Evolutionary conservation across 257 asterid genomes (phyloP).

Genomic region (Prunella vulgaris): DNA sequence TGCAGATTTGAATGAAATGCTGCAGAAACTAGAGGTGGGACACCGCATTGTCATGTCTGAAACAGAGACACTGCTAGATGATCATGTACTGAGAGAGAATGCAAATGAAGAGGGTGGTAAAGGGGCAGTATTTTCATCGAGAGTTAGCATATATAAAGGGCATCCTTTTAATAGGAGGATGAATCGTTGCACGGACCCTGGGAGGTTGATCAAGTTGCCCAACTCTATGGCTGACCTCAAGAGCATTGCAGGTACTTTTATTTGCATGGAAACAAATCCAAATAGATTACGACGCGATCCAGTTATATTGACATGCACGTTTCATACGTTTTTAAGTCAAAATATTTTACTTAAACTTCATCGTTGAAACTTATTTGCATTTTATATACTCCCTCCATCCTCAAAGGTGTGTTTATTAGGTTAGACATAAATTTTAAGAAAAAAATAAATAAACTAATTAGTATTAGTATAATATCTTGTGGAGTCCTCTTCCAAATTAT

Average conservation of each 20-base stretch:
- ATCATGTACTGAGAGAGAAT: constrained; percentile 24
- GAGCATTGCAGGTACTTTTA: constrained; percentile 52
- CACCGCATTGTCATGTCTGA: constrained; percentile 46
- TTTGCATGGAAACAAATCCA: background rate
- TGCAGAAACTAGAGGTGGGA: constrained; percentile 59
- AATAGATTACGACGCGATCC: no score
- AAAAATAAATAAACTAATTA: no score
- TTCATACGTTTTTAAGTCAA: no score
- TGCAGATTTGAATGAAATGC: constrained; percentile 38
- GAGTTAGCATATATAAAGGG: constrained; percentile 78
- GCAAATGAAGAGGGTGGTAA: constrained; percentile 12
- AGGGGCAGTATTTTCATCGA: constrained; percentile 9
- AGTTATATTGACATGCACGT: no score
- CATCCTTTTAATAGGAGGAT: constrained; percentile 48
- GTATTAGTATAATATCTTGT: no score
- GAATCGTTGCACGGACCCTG: constrained; percentile 49
- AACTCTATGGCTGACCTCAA: constrained; percentile 53
- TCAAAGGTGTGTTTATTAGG: no score
- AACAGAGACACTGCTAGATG: constrained; percentile 9
- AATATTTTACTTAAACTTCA: no score
- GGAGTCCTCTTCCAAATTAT: no score
- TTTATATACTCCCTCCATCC: no score
- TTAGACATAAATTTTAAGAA: no score
- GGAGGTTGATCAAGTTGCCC: constrained; percentile 61
- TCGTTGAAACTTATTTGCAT: no score